These are phyloP conservation scores for Solanum phureja DNA, from an alignment of 257 asterid genomes.

Conservation along the genomic window DNA sequence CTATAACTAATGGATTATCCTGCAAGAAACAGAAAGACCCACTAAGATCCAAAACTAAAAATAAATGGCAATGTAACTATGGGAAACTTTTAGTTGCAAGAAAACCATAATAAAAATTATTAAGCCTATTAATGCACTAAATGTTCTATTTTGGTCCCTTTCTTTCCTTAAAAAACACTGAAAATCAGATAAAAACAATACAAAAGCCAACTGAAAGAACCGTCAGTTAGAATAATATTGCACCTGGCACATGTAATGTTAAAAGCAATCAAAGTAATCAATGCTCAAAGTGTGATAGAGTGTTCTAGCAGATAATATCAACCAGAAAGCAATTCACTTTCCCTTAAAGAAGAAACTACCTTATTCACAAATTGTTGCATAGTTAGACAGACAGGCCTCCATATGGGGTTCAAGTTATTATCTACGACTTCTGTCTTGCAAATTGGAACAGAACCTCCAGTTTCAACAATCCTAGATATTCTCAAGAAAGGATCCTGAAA, in stretches of 20 bases:
- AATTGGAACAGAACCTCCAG: constrained; percentile 48
- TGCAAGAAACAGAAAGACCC: constrained; percentile 15
- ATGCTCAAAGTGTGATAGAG: not conserved
- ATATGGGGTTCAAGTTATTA: constrained; percentile 68
- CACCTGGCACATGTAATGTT: not conserved
- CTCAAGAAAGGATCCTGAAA: constrained; percentile 22
- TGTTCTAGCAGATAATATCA: not conserved
- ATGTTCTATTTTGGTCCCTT: not conserved
- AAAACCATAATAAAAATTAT: not conserved
- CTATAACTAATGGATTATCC: constrained; percentile 72
- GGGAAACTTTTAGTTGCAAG: not conserved
- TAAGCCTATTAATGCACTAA: not conserved
- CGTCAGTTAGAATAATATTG: not conserved
- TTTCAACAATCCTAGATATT: constrained; percentile 58
- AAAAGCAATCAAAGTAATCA: not conserved
- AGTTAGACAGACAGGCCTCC: constrained; percentile 51
- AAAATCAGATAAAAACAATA: not conserved
- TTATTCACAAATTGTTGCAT: constrained; percentile 45
- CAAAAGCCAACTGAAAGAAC: not conserved
- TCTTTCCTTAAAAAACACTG: not conserved
- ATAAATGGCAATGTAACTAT: not conserved
- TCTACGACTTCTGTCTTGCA: constrained; percentile 73
- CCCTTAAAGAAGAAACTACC: constrained; percentile 16
- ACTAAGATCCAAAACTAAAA: not conserved
- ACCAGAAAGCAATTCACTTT: not conserved